Percentiles rank a stretch among this genome's conserved stretches.
These are phyloP conservation scores for Aspergillus sp. DNA, from an alignment of 2,329 filamentous ascomycete genomes.

Conservation along the genomic window DNA sequence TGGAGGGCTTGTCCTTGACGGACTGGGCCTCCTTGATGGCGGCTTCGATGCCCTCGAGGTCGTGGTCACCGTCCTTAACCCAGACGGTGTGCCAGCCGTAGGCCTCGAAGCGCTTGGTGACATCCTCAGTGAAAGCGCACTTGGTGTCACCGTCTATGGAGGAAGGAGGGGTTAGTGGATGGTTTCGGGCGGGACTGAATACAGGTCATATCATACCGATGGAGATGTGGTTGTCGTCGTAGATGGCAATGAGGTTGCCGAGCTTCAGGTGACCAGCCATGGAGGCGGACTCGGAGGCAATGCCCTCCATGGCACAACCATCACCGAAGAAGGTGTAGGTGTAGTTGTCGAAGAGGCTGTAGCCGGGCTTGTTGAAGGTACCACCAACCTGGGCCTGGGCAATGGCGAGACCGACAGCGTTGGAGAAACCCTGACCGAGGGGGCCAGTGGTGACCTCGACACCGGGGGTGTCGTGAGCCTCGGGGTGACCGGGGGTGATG, in stretches of 20 bases:
- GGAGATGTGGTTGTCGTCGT: constrained; percentile 98
- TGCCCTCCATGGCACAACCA: constrained; percentile 97
- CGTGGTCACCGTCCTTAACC: constrained; percentile 84
- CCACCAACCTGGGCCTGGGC: constrained; percentile 89
- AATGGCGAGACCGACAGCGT: constrained; percentile 96
- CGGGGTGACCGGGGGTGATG: constrained; percentile 94
- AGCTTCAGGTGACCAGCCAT: constrained; percentile 95
- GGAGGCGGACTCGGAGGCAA: constrained; percentile 88
- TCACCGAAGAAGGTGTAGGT: constrained; percentile 97
- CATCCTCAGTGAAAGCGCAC: constrained; percentile 95
- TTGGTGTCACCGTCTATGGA: constrained; percentile 84
- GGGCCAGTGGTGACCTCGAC: constrained; percentile 98
- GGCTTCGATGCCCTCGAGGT: constrained; percentile 81
- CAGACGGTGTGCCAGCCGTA: constrained; percentile 92
- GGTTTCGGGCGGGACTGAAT: neutral
- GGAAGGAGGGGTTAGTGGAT: neutral
- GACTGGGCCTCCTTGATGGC: constrained; percentile 82
- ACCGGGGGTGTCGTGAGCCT: constrained; percentile 93
- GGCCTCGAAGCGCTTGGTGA: constrained; percentile 87
- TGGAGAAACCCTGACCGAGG: constrained; percentile 94
- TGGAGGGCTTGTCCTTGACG: constrained; percentile 91
- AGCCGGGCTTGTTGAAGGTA: constrained; percentile 95
- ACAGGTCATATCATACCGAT: constrained; percentile 52
- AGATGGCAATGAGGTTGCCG: constrained; percentile 94
- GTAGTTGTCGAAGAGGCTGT: constrained; percentile 90